Evolutionary conservation across 164 flowering plant genomes (phyloP), one percentile per base, ranked within the genome.

Genomic region (Kingdonia uniflora): DNA sequence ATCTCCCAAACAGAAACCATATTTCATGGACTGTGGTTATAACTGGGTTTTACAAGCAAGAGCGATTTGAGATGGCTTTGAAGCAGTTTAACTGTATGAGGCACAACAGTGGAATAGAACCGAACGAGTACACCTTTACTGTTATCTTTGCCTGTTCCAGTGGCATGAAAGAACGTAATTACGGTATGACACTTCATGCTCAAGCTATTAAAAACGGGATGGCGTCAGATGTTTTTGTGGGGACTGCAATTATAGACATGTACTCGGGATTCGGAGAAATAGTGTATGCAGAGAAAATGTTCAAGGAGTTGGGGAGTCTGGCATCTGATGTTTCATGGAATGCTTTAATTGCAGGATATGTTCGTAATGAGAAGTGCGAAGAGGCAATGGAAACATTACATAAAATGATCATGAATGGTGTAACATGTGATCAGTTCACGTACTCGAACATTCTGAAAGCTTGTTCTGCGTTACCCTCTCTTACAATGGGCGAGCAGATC

Each of bases 1-100:
- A 51, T 37, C 51, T 56, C 16, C 56, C 59, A 7, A 23, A 53
- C 29, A 65, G 21, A 45, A 60, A 65, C 41, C 38, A 56, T 23
- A 51, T 69, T 41, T 53, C 68, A 19, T 69, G 73, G 73, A 57
- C 73, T 16, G 69, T 69, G 37, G 57, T 57, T 19, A 57, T 69
- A 20, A 43, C 58, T 22, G 73, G 66, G 12, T 57, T 56, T 26
- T 65, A 65, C 48, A 37, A 42, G 20, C 45, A 53, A 10, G 53
- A 23, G 42, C 51, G 20, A 42, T 61, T 53, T 19, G 50, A 49
- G 13, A 48, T 65, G 48, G 69, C 66, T 26, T 40, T 69, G 21
- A 24, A 37, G 44, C 57, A 53, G 35, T 65, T 61, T 50, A 12
- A 16, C 15, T 11, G 22, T 22, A 69, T 69, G 69, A 43, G 49